Conservation (phyloP, 139 green algal species). For the Chlamydomonas incerta region DNA sequence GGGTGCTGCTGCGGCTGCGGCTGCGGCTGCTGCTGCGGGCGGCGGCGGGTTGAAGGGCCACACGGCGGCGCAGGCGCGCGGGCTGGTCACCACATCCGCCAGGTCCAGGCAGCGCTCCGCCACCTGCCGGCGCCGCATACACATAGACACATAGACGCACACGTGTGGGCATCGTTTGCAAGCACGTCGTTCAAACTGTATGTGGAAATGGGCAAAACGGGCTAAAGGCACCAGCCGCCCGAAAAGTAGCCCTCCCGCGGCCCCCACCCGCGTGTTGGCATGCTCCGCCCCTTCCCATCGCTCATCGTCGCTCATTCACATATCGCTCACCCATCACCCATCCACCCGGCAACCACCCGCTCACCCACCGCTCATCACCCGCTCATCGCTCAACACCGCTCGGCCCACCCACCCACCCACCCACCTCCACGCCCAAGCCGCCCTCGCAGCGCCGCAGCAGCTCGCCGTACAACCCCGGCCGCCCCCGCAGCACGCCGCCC, state of each 20-base stretch:
- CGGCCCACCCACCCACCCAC: background rate
- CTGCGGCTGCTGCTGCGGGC: no score
- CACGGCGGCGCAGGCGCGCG: background rate
- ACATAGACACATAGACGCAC: no score
- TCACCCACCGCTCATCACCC: background rate
- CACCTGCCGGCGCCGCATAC: background rate
- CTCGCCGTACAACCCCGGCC: background rate
- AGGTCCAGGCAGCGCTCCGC: background rate
- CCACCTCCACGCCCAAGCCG: background rate
- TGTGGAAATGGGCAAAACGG: no score
- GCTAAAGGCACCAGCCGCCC: no score
- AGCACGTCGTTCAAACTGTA: no score
- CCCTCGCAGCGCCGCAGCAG: slow-evolving; percentile 5
- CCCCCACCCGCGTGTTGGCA: no score
- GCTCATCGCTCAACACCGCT: background rate
- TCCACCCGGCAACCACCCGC: no score
- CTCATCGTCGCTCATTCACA: no score
- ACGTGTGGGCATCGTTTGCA: no score
- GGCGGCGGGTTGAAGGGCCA: slow-evolving; percentile 27
- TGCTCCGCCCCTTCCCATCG: no score
- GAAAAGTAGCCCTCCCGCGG: no score
- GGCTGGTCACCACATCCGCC: slow-evolving; percentile 16
- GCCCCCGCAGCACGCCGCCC: background rate
- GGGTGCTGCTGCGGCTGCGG: background rate
- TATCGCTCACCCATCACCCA: no score